These are phyloP conservation scores for Boletus vermiculosoides DNA, from an alignment of 768 basidiomycete species.

Conservation along the genomic window DNA sequence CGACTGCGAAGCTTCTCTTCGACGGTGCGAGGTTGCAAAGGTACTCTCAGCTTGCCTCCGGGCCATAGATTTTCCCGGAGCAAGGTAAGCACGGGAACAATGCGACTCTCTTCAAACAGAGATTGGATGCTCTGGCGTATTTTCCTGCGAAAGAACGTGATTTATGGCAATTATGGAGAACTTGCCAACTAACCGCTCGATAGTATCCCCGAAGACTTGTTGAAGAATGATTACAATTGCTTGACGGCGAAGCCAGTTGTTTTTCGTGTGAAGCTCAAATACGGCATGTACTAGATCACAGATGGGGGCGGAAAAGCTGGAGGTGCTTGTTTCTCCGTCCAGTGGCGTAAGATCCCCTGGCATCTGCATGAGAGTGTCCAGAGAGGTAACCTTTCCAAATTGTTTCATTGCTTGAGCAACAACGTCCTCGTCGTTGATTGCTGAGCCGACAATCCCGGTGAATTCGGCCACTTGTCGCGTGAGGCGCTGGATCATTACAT, in stretches of 20 bases:
- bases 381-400: slow-evolving; percentile 61
- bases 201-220: slow-evolving; percentile 92
- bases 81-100: slow-evolving; percentile 62
- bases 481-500: slow-evolving; percentile 89
- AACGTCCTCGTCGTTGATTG: slow-evolving; percentile 79
- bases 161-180: background rate
- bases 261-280: slow-evolving; percentile 93
- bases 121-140: slow-evolving; percentile 73
- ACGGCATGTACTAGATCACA: slow-evolving; percentile 91
- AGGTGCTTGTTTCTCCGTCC: slow-evolving; percentile 85
- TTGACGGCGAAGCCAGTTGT: slow-evolving; percentile 94
- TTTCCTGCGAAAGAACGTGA: slow-evolving; percentile 54
- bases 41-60: slow-evolving; percentile 67
- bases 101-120: slow-evolving; percentile 63
- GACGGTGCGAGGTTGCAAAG: slow-evolving; percentile 62
- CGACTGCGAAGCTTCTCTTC: slow-evolving; percentile 80
- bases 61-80: slow-evolving; percentile 85
- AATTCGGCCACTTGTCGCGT: slow-evolving; percentile 89
- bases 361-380: slow-evolving; percentile 70
- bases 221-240: slow-evolving; percentile 96
- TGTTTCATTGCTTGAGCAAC: slow-evolving; percentile 76
- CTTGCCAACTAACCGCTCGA: slow-evolving; percentile 70
- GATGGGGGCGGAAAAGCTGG: slow-evolving; percentile 89
- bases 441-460: slow-evolving; percentile 77
- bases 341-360: slow-evolving; percentile 77